A percentile compares a stretch with the other conserved stretches of the same genome.
phyloP scores from a whole-genome alignment of 2,329 filamentous ascomycete species.

The Fusarium luffae region DNA sequence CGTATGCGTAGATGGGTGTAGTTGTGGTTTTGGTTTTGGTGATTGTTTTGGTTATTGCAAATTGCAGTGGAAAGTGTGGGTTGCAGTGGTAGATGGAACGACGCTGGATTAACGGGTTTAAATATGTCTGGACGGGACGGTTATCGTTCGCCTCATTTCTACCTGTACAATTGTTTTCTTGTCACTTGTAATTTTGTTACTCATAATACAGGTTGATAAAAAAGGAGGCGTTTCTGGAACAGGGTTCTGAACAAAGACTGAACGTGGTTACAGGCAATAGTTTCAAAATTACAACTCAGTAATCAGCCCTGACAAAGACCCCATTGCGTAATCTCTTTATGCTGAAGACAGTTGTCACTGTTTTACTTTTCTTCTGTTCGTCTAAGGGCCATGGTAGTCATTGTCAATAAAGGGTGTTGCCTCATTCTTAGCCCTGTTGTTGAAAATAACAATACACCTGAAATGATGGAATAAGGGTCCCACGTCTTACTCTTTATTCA shows the following conservation, averaged over 20 bases:
- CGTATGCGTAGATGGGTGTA: background rate
- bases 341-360: too few species aligned
- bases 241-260: background rate
- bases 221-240: background rate
- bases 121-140: background rate
- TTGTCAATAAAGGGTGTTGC: background rate
- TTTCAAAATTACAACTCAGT: background rate
- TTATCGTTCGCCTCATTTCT: background rate
- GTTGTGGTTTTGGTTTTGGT: background rate
- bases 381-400: background rate
- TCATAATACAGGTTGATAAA: background rate
- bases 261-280: background rate
- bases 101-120: background rate
- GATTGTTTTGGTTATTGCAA: background rate
- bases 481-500: background rate
- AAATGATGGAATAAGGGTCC: background rate
- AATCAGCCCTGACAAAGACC: background rate
- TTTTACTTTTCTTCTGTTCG: too few species aligned
- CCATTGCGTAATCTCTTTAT: too few species aligned
- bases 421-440: background rate
- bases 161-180: background rate
- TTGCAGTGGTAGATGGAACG: background rate
- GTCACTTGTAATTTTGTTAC: background rate
- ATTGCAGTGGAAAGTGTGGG: background rate
- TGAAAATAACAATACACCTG: background rate